Base-by-base conservation (phyloP, 2,329 filamentous ascomycete species). In the Apiospora saccharicola region DNA sequence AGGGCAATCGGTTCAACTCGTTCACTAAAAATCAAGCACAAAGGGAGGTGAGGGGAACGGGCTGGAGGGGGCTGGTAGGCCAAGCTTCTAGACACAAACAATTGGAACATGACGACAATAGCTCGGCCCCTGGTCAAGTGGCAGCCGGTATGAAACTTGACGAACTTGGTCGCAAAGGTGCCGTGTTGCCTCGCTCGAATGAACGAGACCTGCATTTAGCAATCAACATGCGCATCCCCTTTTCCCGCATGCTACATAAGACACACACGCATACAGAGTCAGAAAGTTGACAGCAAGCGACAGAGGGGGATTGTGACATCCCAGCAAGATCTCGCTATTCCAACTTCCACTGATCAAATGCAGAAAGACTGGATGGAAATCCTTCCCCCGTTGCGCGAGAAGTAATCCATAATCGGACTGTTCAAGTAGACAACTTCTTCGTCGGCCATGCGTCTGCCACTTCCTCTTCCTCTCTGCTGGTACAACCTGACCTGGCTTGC, bases 141-240 rank as follows among this genome's bases (percentile, higher is more conserved):
- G 30, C 57, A 64, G 30, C 57, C n/a, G 57, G 57, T n/a, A 64
- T 64, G 57, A 64, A 64, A 64, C 57, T 64, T 64, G 57, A 64
- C 57, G 57, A 64, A 64, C 34, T 24, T 41, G 57, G 16, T 64
- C 41, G 57, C 57, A 64, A 49, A 51, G 34, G 53, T 61, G 53
- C 53, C 26, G 53, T 16, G 53, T 41, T 37, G 19, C 34, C 57
- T 22, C 53, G 53, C 53, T 19, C 34, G 22, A 64, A 64, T 41
- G 57, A 64, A 64, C 57, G 19, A 64, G 57, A 64, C 57, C 57
- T 64, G 57, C 57, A 64, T 64, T 41, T n/a, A 41, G 57, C 57
- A 64, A 64, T 64, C 57, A 64, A 64, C 19, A n/a, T 34, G 22
- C 34, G 34, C 57, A 41, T 64, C 30, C n/a, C 10, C 10, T 41